Evolutionary conservation across 2,329 filamentous ascomycete genomes (phyloP), one percentile per base, ranked within the genome.

Genomic region (Xenoacremonium recifei): DNA sequence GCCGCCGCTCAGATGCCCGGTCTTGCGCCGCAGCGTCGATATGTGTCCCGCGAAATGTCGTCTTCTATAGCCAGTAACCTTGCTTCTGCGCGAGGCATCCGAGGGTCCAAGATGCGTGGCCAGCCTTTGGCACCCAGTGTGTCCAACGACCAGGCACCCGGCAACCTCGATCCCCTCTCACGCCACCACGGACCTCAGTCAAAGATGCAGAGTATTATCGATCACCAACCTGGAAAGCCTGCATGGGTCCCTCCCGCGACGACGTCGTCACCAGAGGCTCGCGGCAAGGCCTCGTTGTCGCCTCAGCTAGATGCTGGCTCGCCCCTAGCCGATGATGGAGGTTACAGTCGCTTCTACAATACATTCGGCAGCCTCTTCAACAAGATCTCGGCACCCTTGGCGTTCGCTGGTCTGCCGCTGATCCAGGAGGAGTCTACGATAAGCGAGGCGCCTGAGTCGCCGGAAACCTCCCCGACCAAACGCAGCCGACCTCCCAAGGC

Each of bases 361-460:
- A 90, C 89, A 1, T 96, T 96, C 58, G 90, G 91, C 41, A 89
- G 80, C 40, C 79, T 96, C 35, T 88, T 97, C 59, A 93, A 89
- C 47, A 87, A 85, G 54, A 80, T 97, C 11, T 95, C 92, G 0
- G 90, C 91, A 0, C 91, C 91, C 2, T 73, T 99, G 21, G 92
- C 91, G 4, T 99, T 96, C 68, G 89, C 93, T 4, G 92, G 92
- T 1, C 77, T 99, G 7, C 93, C 93, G 1, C 74, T 99, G 5
- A 79, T 81, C 20, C 58, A 73, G 15, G 73, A 80, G 42, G 76
- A 79, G 45, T 59, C 67, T 1, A 47, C 52, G 2, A 31, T 49
- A n/a, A 49, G 56, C 10, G 54, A 66, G 39, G 41, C 63, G 1
- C 48, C 55, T 11, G 55, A 68, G 13, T 53, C 69, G 38, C 57